Conservation (phyloP, 2,329 filamentous ascomycete genomes). For the Cadophora gregata region DNA sequence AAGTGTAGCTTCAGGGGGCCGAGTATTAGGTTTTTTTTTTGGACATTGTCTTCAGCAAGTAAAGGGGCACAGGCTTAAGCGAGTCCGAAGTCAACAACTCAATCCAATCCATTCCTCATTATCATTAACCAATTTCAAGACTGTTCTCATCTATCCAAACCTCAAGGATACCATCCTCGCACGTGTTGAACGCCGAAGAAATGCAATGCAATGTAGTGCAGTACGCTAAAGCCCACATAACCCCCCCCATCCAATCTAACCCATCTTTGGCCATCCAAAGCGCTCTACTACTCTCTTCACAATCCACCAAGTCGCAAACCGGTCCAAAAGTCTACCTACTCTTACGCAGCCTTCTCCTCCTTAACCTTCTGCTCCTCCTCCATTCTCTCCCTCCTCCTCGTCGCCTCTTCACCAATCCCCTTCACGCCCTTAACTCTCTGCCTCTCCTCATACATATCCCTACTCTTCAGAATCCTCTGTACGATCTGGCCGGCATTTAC, state of each 20-base stretch:
- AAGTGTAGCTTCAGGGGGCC: no score
- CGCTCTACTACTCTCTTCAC: not conserved
- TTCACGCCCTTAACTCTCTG: slow-evolving; percentile 92
- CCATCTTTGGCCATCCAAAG: not conserved
- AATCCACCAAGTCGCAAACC: not conserved
- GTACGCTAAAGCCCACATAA: slow-evolving; percentile 12
- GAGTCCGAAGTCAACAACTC: not conserved
- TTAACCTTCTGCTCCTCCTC: slow-evolving; percentile 51
- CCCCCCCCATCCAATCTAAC: not conserved
- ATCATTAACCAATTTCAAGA: not conserved
- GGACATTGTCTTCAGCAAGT: not conserved
- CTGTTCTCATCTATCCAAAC: slow-evolving; percentile 2
- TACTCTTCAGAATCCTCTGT: slow-evolving; percentile 83
- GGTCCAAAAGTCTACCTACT: not conserved
- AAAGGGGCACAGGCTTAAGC: not conserved
- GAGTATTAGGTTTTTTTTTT: no score
- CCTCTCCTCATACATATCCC: slow-evolving; percentile 87
- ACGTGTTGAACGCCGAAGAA: slow-evolving; percentile 39
- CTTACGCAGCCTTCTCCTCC: slow-evolving; percentile 22
- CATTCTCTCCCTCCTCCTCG: slow-evolving; percentile 64
- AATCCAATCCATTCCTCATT: not conserved
- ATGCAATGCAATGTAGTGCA: slow-evolving; percentile 24
- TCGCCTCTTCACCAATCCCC: slow-evolving; percentile 73
- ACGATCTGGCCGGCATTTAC: slow-evolving; percentile 96
- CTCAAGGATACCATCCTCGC: slow-evolving; percentile 19